Base-by-base conservation (phyloP, 164 flowering plant genomes). In the Tetracentron sinense region DNA sequence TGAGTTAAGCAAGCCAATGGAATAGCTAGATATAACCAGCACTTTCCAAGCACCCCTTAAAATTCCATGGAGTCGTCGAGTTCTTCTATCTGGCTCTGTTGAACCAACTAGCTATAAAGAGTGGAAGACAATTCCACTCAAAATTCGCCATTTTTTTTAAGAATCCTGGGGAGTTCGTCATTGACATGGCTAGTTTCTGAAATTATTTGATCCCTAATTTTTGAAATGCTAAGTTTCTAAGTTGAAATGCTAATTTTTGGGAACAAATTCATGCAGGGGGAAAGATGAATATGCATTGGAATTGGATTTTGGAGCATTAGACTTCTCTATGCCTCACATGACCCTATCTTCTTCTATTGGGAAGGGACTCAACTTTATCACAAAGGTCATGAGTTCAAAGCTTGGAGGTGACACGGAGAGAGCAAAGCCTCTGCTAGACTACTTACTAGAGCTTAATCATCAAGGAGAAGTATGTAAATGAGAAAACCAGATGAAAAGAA, bases 231-330 rank as follows among this genome's bases (percentile, higher is more conserved):
- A n/a, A n/a, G n/a, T n/a, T n/a, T n/a, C n/a, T n/a, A n/a, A n/a
- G n/a, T n/a, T n/a, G n/a, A n/a, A n/a, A n/a, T n/a, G n/a, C n/a
- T n/a, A n/a, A n/a, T n/a, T n/a, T n/a, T n/a, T n/a, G n/a, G n/a
- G n/a, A n/a, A n/a, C n/a, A n/a, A n/a, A n/a, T n/a, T n/a, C 31
- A 14, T 76, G 77, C 87, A 95, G 99, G 99, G 93, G 96, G 20
- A 84, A 71, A 2, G 96, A 92, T 77, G 99, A 84, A 35, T 74
- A 89, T 75, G 85, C 94, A 44, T 69, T 95, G 76, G 97, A 92
- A 58, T 71, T 95, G 56, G 99, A 95, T 71, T 92, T 95, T 65
- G 89, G 87, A 54, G 86, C 94, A 26, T 67, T 82, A 22, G 90
- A 92, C 10, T 79, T 66, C 74, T 67, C 85, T 1, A 71, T 60